Evolutionary conservation across 2,329 filamentous ascomycete species (phyloP).

Genomic region (Fusarium sp.): DNA sequence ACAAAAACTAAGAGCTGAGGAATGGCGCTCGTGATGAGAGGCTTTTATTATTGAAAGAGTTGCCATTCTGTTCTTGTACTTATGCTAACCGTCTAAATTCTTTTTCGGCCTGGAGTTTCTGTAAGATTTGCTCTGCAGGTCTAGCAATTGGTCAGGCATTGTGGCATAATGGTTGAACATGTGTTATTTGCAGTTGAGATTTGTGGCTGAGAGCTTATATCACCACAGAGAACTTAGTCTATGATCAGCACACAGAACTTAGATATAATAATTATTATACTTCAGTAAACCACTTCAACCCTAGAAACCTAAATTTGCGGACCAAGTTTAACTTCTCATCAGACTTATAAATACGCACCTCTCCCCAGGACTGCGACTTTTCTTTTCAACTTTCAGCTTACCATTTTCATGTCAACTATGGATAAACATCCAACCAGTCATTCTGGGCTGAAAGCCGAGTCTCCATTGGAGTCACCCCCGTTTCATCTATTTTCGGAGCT

Average conservation of each 20-base stretch:
- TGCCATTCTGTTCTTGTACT: neutral
- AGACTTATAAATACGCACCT: neutral
- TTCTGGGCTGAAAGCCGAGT: neutral
- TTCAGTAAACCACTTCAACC: neutral
- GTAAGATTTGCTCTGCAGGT: neutral
- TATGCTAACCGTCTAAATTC: rapidly evolving
- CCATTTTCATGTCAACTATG: neutral
- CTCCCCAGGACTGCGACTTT: neutral
- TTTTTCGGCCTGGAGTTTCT: rapidly evolving
- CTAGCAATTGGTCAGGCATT: neutral
- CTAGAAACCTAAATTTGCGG: neutral
- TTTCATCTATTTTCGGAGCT: neutral
- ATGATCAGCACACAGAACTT: too few relatives aligned
- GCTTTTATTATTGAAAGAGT: neutral
- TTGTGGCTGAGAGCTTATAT: neutral
- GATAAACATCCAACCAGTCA: neutral
- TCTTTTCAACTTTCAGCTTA: neutral
- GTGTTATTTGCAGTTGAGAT: neutral
- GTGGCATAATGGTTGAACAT: neutral
- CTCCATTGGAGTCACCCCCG: neutral
- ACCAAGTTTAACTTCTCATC: too few relatives aligned
- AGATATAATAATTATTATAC: neutral
- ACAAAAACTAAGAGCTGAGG: neutral
- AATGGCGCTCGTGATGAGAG: neutral
- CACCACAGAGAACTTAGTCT: neutral